Percentiles rank a stretch among this genome's conserved stretches.
Evolutionary conservation across 805 yeast genomes (phyloP).

Genomic region (Komagataella mondaviorum): DNA sequence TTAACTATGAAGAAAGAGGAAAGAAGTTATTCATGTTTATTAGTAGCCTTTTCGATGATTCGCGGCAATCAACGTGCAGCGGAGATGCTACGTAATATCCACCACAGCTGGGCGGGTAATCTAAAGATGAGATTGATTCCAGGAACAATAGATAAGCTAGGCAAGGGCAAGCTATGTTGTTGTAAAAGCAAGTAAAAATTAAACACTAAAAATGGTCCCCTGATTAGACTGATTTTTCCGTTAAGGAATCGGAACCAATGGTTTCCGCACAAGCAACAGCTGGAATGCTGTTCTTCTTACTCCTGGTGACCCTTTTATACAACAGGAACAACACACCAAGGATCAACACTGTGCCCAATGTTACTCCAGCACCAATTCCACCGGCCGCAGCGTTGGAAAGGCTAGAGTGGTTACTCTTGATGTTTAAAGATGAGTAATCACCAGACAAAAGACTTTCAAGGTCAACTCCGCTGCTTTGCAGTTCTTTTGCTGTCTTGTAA

Average conservation of each 20-base stretch:
- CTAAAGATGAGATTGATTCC: neutral
- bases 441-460: slow-evolving; percentile 15
- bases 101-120: neutral
- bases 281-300: neutral
- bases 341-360: slow-evolving; percentile 24
- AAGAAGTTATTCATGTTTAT: neutral
- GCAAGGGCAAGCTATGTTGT: neutral
- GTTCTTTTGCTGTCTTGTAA: slow-evolving; percentile 16
- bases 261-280: neutral
- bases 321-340: slow-evolving; percentile 13
- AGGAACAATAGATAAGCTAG: neutral
- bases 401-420: slow-evolving; percentile 1
- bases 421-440: slow-evolving; percentile 11
- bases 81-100: neutral
- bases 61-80: neutral
- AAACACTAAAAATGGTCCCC: neutral
- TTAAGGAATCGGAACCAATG: neutral
- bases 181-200: neutral
- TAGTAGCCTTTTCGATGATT: neutral
- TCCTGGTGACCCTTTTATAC: neutral
- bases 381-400: slow-evolving; percentile 30
- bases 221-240: neutral
- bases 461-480: slow-evolving; percentile 17
- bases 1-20: neutral
- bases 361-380: slow-evolving; percentile 36